Base-by-base conservation (phyloP, 2,329 filamentous ascomycete species). In the Aureobasidium musti region DNA sequence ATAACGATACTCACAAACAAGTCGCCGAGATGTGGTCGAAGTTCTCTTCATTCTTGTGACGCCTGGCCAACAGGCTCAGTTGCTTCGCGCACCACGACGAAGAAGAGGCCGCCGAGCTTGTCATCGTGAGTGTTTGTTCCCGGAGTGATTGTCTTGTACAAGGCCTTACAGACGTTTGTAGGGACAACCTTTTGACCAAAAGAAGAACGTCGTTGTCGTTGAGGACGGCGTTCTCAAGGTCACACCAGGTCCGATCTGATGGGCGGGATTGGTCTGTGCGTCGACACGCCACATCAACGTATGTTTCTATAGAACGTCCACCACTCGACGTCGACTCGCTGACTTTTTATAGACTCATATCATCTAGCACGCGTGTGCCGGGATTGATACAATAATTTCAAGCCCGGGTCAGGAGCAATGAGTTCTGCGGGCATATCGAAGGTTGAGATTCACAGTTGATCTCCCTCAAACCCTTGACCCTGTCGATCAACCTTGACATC, bases 401-500 rank as follows among this genome's bases (percentile, higher is more conserved):
- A 37, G n/a, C 28, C 7, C 28, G 2, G 30, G 19, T 23, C n/a
- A 5, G 17, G 3, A 4, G 28, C 17, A 52, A 37, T 10, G 30
- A 6, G 14, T 7, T 3, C 11, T 14, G 21, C 30, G 3, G 30
- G 28, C 30, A 21, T 23, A 37, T 7, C n/a, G 35, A 54, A n/a
- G 19, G 50, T 35, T 35, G 50, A 21, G 30, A 13, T 41, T 41
- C 5, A 28, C 13, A 37, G 23, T 41, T 30, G 50, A 54, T 21
- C 50, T 37, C 30, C 50, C 10, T 37, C 30, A 5, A 52, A 52
- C n/a, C 11, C 26, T 14, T n/a, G 30, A 54, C 50, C 50, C 50
- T 54, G 50, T 37, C 50, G 50, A 37, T 54, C 50, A 54, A 47
- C n/a, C 50, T 37, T 54, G 50, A 54, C 50, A 54, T 54, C 50